Evolutionary conservation across 768 basidiomycete species (phyloP).

Genomic region (Hygrophoropsis aurantiaca): DNA sequence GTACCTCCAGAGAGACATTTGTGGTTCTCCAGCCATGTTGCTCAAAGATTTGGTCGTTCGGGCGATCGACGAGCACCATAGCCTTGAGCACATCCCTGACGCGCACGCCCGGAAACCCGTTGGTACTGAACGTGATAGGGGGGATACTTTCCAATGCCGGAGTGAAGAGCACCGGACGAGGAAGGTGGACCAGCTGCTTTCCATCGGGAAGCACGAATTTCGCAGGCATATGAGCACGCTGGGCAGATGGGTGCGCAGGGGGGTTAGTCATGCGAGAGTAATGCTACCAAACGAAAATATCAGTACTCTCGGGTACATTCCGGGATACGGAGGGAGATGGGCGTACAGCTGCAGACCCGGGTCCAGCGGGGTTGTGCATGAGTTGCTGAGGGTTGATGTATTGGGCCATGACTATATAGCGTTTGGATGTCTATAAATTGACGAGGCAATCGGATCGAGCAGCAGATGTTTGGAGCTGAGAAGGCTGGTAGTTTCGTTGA

Average conservation of each 20-base stretch:
- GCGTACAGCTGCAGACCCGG: constrained; percentile 9
- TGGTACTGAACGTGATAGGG: constrained; percentile 14
- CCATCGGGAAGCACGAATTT: constrained; percentile 13
- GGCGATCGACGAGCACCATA: constrained; percentile 11
- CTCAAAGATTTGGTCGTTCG: constrained; percentile 16
- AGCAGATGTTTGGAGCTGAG: too few relatives aligned
- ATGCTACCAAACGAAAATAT: constrained; percentile 6
- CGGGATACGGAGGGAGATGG: not conserved
- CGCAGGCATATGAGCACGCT: constrained; percentile 17
- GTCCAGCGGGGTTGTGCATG: constrained; percentile 5
- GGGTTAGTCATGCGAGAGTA: constrained; percentile 10
- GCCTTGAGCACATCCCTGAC: constrained; percentile 13
- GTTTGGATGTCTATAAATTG: too few relatives aligned
- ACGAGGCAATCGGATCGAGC: too few relatives aligned
- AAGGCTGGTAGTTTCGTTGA: too few relatives aligned
- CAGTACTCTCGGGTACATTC: not conserved
- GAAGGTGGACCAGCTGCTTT: constrained; percentile 18
- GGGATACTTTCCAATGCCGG: constrained; percentile 16
- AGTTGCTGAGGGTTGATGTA: constrained; percentile 8
- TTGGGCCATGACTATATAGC: too few relatives aligned
- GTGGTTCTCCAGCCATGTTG: constrained; percentile 19
- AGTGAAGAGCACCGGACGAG: constrained; percentile 10
- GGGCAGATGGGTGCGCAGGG: constrained; percentile 15
- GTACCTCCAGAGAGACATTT: constrained; percentile 20
- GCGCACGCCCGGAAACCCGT: constrained; percentile 19